These are phyloP conservation scores for Carex parvula DNA, from an alignment of 176 grass and related monocot species.

Conservation along the genomic window DNA sequence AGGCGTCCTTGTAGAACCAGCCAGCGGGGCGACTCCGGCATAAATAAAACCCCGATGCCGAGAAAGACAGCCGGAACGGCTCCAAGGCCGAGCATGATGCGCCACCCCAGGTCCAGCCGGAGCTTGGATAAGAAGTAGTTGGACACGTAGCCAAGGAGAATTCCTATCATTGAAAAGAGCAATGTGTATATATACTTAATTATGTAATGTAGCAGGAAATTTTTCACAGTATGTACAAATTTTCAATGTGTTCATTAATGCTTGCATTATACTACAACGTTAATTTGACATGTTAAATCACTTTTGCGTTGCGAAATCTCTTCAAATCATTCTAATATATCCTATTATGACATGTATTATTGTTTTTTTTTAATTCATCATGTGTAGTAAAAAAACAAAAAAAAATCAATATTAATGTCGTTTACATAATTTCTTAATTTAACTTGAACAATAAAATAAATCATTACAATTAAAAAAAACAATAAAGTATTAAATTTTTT, in stretches of 20 bases:
- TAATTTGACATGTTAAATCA: not conserved
- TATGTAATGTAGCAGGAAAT: not conserved
- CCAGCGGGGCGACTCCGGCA: slow-evolving; percentile 92
- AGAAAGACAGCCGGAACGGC: slow-evolving; percentile 46
- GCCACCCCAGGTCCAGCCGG: slow-evolving; percentile 46
- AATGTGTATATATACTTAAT: not conserved
- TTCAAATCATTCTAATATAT: not conserved
- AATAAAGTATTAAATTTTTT: no score
- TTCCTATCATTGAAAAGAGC: slow-evolving; percentile 1
- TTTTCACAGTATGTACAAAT: not conserved
- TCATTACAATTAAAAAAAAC: no score
- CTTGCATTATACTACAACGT: not conserved
- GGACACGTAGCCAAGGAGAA: slow-evolving; percentile 69
- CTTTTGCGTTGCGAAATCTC: not conserved
- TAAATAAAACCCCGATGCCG: slow-evolving; percentile 45
- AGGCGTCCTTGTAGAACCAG: slow-evolving; percentile 70
- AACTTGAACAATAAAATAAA: no score
- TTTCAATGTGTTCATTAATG: not conserved
- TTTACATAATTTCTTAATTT: no score
- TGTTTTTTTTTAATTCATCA: no score
- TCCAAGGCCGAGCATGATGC: slow-evolving; percentile 50
- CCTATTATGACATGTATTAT: no score
- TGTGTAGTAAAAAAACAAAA: no score
- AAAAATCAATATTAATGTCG: no score
- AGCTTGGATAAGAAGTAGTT: slow-evolving; percentile 58